These are phyloP conservation scores for Sordariomycetes sp. DNA, from an alignment of 2,329 filamentous ascomycete genomes.

Conservation along the genomic window DNA sequence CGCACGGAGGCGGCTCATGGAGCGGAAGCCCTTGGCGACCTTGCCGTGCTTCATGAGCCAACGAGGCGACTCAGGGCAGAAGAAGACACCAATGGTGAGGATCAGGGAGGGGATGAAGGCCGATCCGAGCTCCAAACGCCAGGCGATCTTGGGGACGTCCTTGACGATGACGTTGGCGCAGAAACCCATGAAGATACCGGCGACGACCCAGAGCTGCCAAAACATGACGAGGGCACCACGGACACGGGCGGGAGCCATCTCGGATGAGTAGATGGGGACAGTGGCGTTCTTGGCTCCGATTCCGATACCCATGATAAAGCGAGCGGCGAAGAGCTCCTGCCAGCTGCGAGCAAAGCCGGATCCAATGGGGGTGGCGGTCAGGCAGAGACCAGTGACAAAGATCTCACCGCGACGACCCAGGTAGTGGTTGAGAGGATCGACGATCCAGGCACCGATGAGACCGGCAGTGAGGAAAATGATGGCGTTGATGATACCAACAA, in stretches of 20 bases:
- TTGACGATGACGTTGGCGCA: conserved; percentile 42
- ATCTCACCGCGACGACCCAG: conserved; percentile 60
- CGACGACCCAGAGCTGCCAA: conserved; percentile 42
- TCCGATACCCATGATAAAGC: conserved; percentile 59
- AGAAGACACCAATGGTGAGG: conserved; percentile 43
- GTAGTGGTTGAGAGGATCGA: conserved; percentile 51
- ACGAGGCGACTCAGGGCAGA: conserved; percentile 53
- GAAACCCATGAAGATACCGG: conserved; percentile 33
- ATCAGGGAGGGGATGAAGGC: conserved; percentile 43
- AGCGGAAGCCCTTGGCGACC: conserved; percentile 45
- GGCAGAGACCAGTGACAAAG: conserved; percentile 45
- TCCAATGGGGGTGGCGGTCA: conserved; percentile 44
- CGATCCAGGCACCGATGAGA: conserved; percentile 29
- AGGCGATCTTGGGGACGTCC: conserved; percentile 40
- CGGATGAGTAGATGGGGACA: conserved; percentile 65
- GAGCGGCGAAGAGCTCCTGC: conserved; percentile 55
- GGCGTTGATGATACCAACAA: conserved; percentile 18
- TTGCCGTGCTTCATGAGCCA: conserved; percentile 56
- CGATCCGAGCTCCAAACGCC: conserved; percentile 50
- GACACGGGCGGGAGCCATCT: conserved; percentile 56
- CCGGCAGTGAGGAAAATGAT: conserved; percentile 34
- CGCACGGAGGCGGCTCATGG: conserved; percentile 37
- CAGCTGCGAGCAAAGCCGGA: conserved; percentile 53
- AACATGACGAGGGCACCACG: conserved; percentile 72
- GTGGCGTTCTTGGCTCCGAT: conserved; percentile 56